A percentile compares a stretch with the other conserved stretches of the same genome.
phyloP scores from a whole-genome alignment of 2,329 filamentous ascomycete species.

The Neonectria neomacrospora region DNA sequence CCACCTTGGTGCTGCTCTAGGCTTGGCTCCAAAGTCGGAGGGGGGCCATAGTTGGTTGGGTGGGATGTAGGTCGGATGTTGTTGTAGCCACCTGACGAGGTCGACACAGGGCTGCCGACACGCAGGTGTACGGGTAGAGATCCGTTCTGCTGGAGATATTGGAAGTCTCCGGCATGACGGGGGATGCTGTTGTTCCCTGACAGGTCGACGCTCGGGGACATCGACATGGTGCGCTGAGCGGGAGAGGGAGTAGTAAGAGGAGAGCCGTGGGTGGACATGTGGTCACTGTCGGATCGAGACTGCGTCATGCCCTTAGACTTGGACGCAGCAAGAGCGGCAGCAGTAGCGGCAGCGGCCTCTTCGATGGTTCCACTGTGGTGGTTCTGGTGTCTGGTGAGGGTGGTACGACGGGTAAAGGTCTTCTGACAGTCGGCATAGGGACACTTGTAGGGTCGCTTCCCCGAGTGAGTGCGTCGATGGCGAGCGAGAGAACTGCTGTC shows the following conservation, averaged over 20 bases:
- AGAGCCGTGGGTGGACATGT: slow-evolving; percentile 77
- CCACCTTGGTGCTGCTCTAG: slow-evolving; percentile 79
- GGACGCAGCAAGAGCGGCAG: slow-evolving; percentile 78
- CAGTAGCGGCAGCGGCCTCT: slow-evolving; percentile 89
- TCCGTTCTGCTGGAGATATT: slow-evolving; percentile 78
- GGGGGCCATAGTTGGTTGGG: slow-evolving; percentile 83
- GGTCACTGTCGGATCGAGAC: slow-evolving; percentile 75
- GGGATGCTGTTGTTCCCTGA: slow-evolving; percentile 74
- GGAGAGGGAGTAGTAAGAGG: slow-evolving; percentile 86
- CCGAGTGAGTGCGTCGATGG: slow-evolving; percentile 94
- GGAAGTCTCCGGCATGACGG: slow-evolving; percentile 71
- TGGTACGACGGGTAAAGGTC: slow-evolving; percentile 96
- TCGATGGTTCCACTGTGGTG: slow-evolving; percentile 96
- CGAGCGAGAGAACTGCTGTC: slow-evolving; percentile 94
- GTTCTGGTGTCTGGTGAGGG: slow-evolving; percentile 93
- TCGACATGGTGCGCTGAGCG: slow-evolving; percentile 79
- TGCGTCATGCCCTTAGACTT: slow-evolving; percentile 56
- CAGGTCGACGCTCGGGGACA: slow-evolving; percentile 82
- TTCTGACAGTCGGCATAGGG: slow-evolving; percentile 98
- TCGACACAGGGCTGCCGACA: slow-evolving; percentile 75
- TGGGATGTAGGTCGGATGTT: slow-evolving; percentile 83
- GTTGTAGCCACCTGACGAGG: slow-evolving; percentile 67
- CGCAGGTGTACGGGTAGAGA: slow-evolving; percentile 86
- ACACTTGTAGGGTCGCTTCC: slow-evolving; percentile 96
- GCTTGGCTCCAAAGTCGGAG: slow-evolving; percentile 85